Evolutionary conservation across 352 stramenopile genomes (phyloP).

Genomic region (Pythium oligandrum): DNA sequence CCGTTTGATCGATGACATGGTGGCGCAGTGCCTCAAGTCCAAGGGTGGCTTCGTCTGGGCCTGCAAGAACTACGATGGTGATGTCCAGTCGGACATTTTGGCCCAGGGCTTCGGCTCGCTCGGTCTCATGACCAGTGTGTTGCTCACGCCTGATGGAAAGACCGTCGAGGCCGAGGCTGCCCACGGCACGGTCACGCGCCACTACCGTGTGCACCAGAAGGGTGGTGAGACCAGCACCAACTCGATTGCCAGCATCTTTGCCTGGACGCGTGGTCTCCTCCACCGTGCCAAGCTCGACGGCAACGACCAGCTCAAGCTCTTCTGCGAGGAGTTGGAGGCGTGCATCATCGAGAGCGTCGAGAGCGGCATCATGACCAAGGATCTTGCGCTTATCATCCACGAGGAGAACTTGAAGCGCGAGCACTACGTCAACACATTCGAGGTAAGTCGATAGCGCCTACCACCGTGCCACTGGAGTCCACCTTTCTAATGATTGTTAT

Average conservation of each 20-base stretch:
- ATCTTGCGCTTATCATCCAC: conserved; percentile 80
- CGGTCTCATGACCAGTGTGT: conserved; percentile 85
- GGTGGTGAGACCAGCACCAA: conserved; percentile 86
- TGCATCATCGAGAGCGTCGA: conserved; percentile 83
- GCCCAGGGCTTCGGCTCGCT: conserved; percentile 87
- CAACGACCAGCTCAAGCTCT: conserved; percentile 71
- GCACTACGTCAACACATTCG: conserved; percentile 81
- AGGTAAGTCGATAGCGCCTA: conserved; percentile 12
- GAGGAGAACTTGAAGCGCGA: conserved; percentile 63
- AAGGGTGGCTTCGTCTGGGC: conserved; percentile 87
- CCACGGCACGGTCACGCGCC: conserved; percentile 86
- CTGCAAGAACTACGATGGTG: conserved; percentile 91
- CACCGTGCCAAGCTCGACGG: conserved; percentile 84
- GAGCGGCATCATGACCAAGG: conserved; percentile 83
- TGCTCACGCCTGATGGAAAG: conserved; percentile 81
- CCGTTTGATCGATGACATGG: conserved; percentile 89
- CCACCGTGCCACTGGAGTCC: not conserved
- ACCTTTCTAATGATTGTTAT: conserved; percentile 1
- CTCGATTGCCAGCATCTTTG: conserved; percentile 87
- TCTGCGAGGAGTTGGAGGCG: conserved; percentile 70
- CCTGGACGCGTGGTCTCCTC: conserved; percentile 79
- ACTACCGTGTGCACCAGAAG: conserved; percentile 88
- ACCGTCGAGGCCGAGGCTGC: conserved; percentile 86
- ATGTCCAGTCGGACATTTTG: conserved; percentile 88
- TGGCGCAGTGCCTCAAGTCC: conserved; percentile 87